phyloP scores from a whole-genome alignment of 1,139 yeast species.

The Diutina rugosa region DNA sequence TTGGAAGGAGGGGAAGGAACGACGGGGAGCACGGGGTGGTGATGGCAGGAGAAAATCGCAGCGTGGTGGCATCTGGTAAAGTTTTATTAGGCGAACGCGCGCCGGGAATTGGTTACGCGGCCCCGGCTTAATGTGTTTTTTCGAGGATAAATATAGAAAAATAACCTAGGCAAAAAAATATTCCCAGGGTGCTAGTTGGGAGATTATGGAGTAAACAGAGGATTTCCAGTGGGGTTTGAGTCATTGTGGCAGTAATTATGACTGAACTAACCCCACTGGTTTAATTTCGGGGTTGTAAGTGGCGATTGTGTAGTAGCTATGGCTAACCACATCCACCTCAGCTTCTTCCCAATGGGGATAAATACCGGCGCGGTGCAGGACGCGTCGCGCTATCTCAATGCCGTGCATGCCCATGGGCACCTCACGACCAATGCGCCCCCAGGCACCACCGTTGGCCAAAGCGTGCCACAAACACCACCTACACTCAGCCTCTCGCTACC shows the following conservation, averaged over 20 bases:
- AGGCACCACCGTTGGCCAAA: not conserved
- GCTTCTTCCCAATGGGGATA: not conserved
- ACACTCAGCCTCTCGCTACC: not conserved
- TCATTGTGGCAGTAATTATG: too few species aligned
- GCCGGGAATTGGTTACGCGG: not conserved
- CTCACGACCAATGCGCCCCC: not conserved
- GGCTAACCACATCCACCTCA: too few species aligned
- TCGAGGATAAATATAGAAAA: too few species aligned
- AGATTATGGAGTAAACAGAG: too few species aligned
- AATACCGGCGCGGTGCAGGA: not conserved
- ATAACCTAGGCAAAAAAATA: too few species aligned
- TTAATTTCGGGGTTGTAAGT: too few species aligned
- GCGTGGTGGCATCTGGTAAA: not conserved
- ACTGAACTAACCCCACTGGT: too few species aligned
- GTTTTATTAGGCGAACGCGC: not conserved
- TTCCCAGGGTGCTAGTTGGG: not conserved
- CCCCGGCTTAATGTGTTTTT: not conserved
- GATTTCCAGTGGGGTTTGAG: too few species aligned
- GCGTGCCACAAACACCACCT: too few species aligned
- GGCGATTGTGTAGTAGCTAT: too few species aligned
- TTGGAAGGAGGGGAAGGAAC: not conserved
- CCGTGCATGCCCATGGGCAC: not conserved
- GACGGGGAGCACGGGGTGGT: not conserved
- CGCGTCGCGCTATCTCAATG: not conserved
- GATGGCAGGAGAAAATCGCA: not conserved